Base-by-base conservation (phyloP, 139 green algal species). In the Mesostigma viride region DNA sequence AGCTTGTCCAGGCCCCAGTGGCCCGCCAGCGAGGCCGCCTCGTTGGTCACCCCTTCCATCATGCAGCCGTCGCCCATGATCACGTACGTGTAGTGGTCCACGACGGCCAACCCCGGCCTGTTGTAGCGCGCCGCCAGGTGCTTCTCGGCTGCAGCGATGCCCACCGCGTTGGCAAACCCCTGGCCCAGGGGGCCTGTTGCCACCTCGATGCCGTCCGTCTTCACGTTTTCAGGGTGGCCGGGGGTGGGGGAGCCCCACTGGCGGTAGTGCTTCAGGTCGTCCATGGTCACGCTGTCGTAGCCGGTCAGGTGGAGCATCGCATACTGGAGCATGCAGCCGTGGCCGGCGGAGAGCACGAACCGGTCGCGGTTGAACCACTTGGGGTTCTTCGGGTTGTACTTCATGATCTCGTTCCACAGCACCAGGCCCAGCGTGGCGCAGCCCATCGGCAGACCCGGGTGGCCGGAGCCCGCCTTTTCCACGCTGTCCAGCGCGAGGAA, bases 81-180 rank as follows among this genome's bases (percentile, higher is more conserved):
- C 76, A 81, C 89, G 86, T 98, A 98, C 82, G 93, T 99, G 91
- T 96, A 97, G 82, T 99, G 90, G 84, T 99, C 93, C 0, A 99
- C 84, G n/a, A 97, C 72, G 34, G 77, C 75, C 34, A 68, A 74
- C 66, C 91, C 92, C 31, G 91, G 89, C 91, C 97, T 98, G 92
- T 99, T 99, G 91, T 95, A 99, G 73, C 92, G 89, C 3, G 87
- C 91, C 32, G 92, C 93, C 67, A 99, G 77, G 79, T 99, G 88
- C 44, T 87, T 86, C 83, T 99, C 93, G 56, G 89, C 86, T 28
- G 86, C 73, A 27, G 93, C 93, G 61, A 99, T 71, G 65, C 93
- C 93, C 22, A 99, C 92, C 40, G 84, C 90, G 77, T 97, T 99
- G 81, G 82, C 87, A 71, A 99, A 93, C 65, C 93, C 93, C 83